Evolutionary conservation across 2,329 filamentous ascomycete species (phyloP), one percentile per base, ranked within the genome.

Genomic region (Arachnopeziza araneosa): DNA sequence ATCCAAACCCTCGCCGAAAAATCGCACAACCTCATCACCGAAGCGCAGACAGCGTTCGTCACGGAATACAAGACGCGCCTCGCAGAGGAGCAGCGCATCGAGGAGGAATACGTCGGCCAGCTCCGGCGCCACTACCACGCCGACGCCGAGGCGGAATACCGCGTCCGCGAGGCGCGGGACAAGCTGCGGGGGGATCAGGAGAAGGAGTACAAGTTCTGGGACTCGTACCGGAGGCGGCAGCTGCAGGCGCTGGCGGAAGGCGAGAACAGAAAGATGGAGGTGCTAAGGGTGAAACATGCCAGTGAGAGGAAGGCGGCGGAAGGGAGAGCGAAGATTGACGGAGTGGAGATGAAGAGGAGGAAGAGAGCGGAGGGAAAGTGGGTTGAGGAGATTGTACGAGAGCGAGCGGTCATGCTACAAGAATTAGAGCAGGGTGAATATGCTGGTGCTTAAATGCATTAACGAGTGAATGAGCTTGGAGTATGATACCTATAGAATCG

Each of bases 361-460:
- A 73, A 73, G 54, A 65, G 64, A 7, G 79, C 78, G 0, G 80
- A 84, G 72, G 69, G 73, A 59, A 73, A 70, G 59, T 85, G 82
- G 82, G 69, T 78, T 24, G 70, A 72, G 44, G 73, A 75, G 50
- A 76, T 82, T 2, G 63, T 77, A 5, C 68, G 74, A 6, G 81
- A 82, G 68, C 74, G 80, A 12, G 68, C 66, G 30, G 72, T 69
- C 48, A 67, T 82, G 64, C 69, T 84, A 53, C 69, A 61, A 7
- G 76, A 75, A 30, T 70, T 74, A 67, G 70, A 75, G 56, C 36
- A 54, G 44, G 51, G 24, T n/a, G 58, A 60, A n/a, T 65, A 63
- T 56, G 61, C 61, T 14, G 52, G 10, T 8, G 50, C 3, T 5
- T 50, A 30, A 30, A 5, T 30, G 9, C 4, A 30, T 30, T 30